Base-by-base conservation (phyloP, 345 rosid species). In the Salix exigua region DNA sequence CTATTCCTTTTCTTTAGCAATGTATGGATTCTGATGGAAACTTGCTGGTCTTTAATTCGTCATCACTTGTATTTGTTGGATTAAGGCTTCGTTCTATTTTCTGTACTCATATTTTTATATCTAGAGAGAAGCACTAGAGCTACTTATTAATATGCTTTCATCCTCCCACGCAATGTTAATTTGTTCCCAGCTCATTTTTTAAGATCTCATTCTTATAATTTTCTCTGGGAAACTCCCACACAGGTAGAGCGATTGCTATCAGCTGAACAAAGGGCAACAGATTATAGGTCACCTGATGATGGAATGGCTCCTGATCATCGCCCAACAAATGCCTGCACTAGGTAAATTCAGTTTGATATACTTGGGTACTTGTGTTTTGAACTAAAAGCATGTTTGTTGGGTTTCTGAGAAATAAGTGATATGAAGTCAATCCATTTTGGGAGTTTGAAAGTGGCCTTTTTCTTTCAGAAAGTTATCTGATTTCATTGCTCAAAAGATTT, bases 251-350 rank as follows among this genome's bases (percentile, higher is more conserved):
- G 98, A 44, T 85, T 96, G 85, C 93, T 96, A 68, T 91, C 98
- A 75, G 87, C 94, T 77, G 98, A 96, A 79, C 99, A 93, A 76
- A 96, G 89, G 91, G 81, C 97, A 80, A 91, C 98, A 33, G 98
- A 96, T 85, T 96, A 91, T 84, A 84, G 86, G 48, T 92, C 97
- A 72, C 94, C 98, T 68, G 99, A 94, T 85, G 99, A 94, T 83
- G 99, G 97, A 80, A 87, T 92, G 72, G 88, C 85, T 83, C 91
- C 94, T 78, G 98, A 94, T 82, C 97, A 96, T 89, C 97, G 97
- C 68, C 94, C 99, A 79, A 96, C 99, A 75, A 94, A 64, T 88
- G 98, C 98, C 68, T 96, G 99, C 87, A 90, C 87, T 68, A 92
- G 95, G 99, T 94, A 89, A 65, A 78, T 73, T 21, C 14, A n/a